phyloP scores from a whole-genome alignment of 495 filamentous ascomycete species.

The Xylaria scruposa region DNA sequence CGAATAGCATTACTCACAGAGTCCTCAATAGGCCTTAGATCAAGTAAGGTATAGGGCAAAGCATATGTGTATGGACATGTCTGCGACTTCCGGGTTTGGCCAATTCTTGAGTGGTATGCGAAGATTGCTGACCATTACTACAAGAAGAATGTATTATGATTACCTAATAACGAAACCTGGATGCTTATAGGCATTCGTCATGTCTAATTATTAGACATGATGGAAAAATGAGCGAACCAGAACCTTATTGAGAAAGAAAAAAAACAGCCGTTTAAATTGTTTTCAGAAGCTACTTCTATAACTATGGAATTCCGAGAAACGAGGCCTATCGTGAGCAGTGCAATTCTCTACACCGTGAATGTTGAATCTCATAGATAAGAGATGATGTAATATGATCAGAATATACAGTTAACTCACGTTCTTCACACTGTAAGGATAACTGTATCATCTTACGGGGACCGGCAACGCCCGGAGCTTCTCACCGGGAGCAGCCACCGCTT shows the following conservation, averaged over 20 bases:
- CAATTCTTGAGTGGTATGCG: neutral
- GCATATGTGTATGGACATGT: neutral
- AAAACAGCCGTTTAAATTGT: neutral
- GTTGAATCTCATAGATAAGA: neutral
- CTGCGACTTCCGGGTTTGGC: neutral
- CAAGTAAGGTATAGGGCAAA: neutral
- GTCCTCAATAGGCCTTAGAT: neutral
- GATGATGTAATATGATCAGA: conserved; percentile 7
- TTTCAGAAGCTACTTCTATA: neutral
- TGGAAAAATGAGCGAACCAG: neutral
- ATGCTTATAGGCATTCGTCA: neutral
- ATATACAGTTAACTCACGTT: neutral
- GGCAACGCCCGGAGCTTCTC: conserved; percentile 17
- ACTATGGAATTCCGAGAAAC: neutral
- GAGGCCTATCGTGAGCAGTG: neutral
- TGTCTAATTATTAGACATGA: neutral
- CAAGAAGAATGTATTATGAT: conserved; percentile 2
- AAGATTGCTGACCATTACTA: neutral
- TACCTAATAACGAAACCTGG: neutral
- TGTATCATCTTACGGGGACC: conserved; percentile 3
- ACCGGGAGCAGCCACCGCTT: neutral
- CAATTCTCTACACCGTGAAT: neutral
- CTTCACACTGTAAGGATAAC: conserved; percentile 14
- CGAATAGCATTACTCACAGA: neutral
- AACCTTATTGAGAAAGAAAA: neutral